Evolutionary conservation across 1,284 basidiomycete species (phyloP), one percentile per base, ranked within the genome.

Genomic region (Melampsora abietis-canadensis): DNA sequence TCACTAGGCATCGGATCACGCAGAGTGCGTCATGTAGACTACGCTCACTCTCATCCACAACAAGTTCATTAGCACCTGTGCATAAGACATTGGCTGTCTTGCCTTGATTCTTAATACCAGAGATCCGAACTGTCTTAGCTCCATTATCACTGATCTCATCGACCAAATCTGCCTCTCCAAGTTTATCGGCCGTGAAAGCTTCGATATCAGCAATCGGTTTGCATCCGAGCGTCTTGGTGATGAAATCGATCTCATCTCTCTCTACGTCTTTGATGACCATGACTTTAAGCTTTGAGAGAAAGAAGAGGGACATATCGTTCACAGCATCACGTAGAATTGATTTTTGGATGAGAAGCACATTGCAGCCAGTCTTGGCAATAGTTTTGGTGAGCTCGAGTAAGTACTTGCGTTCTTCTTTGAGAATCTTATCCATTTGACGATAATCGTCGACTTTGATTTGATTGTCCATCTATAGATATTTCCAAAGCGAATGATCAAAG

Each of bases 401-500:
- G 83, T 99, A 98, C 84, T 96, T 92, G 63, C 95, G 90, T 78
- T 95, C 95, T 84, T 99, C 96, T 84, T 99, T 98, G 83, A 99
- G 90, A 77, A 98, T 95, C 84, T 97, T 98, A 87, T 98, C 96
- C 95, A 99, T 98, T 84, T 98, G 96, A 48, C 96, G 89, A 85
- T 99, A 99, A 84, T 98, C 95, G 80, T 97, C 98, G 79, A 98
- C 97, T 60, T 98, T 91, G 63, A 99, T 94, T 47, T 96, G 97
- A 85, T 98, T 98, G 84, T 99, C 96, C 96, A 99, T 98, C 93
- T 96, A 78, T 44, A 31, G 10, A 34, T 51, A 15, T 30, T 68
- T 40, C 30, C 44, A 34, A 15, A 34, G 4, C 10, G 17, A 34
- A 12, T 64, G 37, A 44, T 51, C 62, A 51, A 64, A 24, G 17